Base-by-base conservation (phyloP, 2,329 filamentous ascomycete species). In the Chrysosphaeria jannelii region DNA sequence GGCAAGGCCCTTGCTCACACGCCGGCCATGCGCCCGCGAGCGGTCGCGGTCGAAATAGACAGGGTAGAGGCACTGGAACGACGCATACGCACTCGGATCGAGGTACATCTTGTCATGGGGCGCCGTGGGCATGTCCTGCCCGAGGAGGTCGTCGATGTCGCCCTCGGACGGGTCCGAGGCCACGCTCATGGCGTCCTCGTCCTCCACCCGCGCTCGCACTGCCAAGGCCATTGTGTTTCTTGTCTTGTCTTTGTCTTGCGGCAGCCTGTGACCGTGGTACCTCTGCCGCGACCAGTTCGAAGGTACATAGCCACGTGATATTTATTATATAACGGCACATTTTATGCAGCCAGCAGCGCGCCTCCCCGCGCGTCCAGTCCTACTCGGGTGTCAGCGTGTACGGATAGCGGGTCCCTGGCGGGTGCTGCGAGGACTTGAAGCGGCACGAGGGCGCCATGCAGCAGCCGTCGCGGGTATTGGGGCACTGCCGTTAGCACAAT, bases 141-240 rank as follows among this genome's bases (percentile, higher is more conserved):
- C 57, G 40, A 41, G 41, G 33, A 64, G 61, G 44, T 63, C 58
- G 39, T 60, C 56, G 36, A 79, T 71, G 46, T 85, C 71, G 43
- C 67, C 69, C 46, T 90, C 78, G 31, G 76, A 72, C 25, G 81
- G 76, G 48, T 93, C 81, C 9, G 71, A 75, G n/a, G n/a, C n/a
- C n/a, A 18, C 7, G 34, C 53, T 47, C 28, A 61, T 65, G 33
- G 55, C 53, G 45, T 75, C 70, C 43, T 58, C 65, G 51, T 88
- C 76, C 29, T 67, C 75, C 31, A 91, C 68, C 46, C 93, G 85
- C n/a, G n/a, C n/a, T n/a, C n/a, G n/a, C n/a, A n/a, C n/a, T n/a
- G n/a, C n/a, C n/a, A n/a, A n/a, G n/a, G n/a, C n/a, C n/a, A n/a
- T n/a, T n/a, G n/a, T n/a, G n/a, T n/a, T n/a, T n/a, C n/a, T n/a